phyloP scores from a whole-genome alignment of 2,329 filamentous ascomycete genomes.

The Scedosporium minutisporum region DNA sequence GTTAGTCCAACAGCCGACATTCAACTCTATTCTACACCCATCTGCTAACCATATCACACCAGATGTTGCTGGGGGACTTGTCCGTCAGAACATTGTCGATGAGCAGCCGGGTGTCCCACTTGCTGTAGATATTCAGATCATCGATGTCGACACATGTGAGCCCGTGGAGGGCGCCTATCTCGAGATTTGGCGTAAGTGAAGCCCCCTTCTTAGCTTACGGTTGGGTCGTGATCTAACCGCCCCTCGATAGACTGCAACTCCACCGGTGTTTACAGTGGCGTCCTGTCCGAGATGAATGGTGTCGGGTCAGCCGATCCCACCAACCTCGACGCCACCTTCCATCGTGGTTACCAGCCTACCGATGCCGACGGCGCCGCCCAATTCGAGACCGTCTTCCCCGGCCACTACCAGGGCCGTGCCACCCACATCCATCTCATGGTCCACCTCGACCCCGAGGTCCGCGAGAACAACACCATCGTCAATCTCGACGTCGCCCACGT shows the following conservation, averaged over 20 bases:
- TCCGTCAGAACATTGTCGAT: conserved; percentile 30
- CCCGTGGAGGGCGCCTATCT: conserved; percentile 28
- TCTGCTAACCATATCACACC: background rate
- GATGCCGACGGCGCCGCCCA: conserved; percentile 28
- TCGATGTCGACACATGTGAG: conserved; percentile 31
- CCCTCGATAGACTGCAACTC: conserved; percentile 25
- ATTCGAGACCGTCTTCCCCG: conserved; percentile 33
- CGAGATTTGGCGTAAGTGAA: conserved; percentile 27
- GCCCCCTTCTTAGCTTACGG: background rate
- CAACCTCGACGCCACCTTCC: conserved; percentile 25
- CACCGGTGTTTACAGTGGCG: conserved; percentile 34
- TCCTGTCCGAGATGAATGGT: conserved; percentile 24
- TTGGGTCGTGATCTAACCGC: background rate
- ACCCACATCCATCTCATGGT: conserved; percentile 30
- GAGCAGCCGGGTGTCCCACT: conserved; percentile 28
- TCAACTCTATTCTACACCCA: background rate
- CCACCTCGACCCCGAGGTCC: conserved; percentile 22
- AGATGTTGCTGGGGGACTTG: conserved; percentile 25
- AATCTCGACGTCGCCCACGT: conserved; percentile 44
- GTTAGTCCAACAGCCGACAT: conserved; percentile 13
- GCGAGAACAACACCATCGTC: conserved; percentile 40
- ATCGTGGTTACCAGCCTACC: conserved; percentile 29
- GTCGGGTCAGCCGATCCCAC: conserved; percentile 15
- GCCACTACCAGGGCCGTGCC: conserved; percentile 30
- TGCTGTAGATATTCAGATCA: conserved; percentile 31